Conservation (phyloP, 768 basidiomycete genomes). For the Crassisporium funariophilum region DNA sequence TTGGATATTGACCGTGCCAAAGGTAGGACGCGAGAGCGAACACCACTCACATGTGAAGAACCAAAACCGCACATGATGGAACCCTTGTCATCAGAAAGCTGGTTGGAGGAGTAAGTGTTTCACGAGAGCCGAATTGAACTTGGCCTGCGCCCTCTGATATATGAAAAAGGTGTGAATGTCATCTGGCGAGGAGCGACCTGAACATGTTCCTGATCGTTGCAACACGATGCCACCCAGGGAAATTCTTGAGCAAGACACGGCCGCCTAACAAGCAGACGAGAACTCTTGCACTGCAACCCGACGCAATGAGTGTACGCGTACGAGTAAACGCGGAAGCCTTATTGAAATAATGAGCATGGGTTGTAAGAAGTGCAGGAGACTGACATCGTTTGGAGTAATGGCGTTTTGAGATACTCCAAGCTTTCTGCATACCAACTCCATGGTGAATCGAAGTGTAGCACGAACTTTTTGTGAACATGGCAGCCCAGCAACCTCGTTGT, state of each 20-base stretch:
- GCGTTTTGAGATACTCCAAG: too few relatives aligned
- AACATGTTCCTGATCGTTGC: conserved; percentile 16
- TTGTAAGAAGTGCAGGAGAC: conserved; percentile 1
- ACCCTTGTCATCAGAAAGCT: conserved; percentile 9
- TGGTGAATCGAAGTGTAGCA: too few relatives aligned
- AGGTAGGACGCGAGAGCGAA: conserved; percentile 7
- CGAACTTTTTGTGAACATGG: too few relatives aligned
- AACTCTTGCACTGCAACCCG: too few relatives aligned
- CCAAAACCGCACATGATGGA: conserved; percentile 7
- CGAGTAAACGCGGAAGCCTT: too few relatives aligned
- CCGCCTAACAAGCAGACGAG: too few relatives aligned
- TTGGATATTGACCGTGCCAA: conserved; percentile 10
- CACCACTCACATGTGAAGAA: conserved; percentile 14
- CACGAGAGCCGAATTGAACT: conserved; percentile 15
- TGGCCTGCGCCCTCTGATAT: conserved; percentile 5
- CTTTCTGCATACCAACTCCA: too few relatives aligned
- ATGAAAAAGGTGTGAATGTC: too few relatives aligned
- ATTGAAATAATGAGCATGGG: too few relatives aligned
- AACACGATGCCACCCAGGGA: conserved; percentile 7
- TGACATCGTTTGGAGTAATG: conserved; percentile 4
- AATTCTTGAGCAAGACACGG: neutral
- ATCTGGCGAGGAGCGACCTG: conserved; percentile 4
- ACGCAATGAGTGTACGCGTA: neutral
- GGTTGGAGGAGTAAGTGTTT: conserved; percentile 17
- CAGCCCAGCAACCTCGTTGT: too few relatives aligned